A percentile compares a stretch with the other conserved stretches of the same genome.
Conservation (phyloP, 202 grass and related monocot genomes). For the Saccharum hybrid region DNA sequence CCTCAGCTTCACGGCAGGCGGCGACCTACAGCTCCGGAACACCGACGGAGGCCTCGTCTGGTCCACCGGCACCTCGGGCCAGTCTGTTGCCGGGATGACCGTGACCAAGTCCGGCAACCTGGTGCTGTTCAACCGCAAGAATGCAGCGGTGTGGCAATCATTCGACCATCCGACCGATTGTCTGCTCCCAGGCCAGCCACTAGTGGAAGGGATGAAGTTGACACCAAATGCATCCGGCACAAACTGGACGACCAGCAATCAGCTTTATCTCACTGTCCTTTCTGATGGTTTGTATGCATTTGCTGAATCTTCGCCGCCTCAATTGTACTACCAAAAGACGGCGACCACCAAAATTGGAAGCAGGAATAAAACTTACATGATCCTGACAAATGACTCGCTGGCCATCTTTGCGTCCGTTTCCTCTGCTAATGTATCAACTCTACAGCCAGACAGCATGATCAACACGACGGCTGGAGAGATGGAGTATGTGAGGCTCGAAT, state of each 20-base stretch:
- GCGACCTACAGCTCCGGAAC: constrained; percentile 38
- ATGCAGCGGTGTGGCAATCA: too few relatives aligned
- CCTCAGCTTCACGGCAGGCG: constrained; percentile 32
- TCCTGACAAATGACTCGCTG: not conserved
- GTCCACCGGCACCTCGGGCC: constrained; percentile 20
- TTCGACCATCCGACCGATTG: constrained; percentile 46
- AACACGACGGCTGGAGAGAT: not conserved
- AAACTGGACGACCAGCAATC: constrained; percentile 7
- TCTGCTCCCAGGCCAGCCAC: constrained; percentile 40
- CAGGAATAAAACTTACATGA: constrained; percentile 23
- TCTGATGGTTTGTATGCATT: not conserved
- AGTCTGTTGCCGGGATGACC: constrained; percentile 11
- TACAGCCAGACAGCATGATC: not conserved
- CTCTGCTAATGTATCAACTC: not conserved
- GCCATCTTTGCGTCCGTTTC: not conserved
- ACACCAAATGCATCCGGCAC: constrained; percentile 12
- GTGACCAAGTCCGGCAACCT: too few relatives aligned
- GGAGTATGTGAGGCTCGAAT: constrained; percentile 16
- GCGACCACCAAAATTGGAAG: not conserved
- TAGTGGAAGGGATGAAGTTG: constrained; percentile 32
- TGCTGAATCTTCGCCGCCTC: not conserved
- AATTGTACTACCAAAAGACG: constrained; percentile 24
- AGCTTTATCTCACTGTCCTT: constrained; percentile 30
- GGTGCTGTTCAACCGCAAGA: too few relatives aligned
- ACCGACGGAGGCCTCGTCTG: constrained; percentile 38